Conservation (phyloP, 148 eudicot genomes). For the Oxyria digyna region DNA sequence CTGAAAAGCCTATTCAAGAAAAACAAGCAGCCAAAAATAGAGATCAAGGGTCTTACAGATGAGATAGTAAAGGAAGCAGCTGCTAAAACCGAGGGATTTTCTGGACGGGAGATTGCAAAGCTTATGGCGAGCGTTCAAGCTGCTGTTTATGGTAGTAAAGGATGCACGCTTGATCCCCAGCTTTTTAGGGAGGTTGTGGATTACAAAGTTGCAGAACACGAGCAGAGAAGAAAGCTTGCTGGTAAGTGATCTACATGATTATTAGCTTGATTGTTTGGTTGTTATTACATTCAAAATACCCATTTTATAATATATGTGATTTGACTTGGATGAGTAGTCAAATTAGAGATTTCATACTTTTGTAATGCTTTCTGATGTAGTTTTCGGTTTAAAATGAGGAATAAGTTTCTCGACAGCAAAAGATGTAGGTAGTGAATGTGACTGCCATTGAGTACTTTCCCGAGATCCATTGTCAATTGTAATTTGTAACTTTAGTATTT, state of each 20-base stretch:
- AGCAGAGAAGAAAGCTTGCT: slow-evolving; percentile 73
- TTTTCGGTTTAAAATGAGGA: not conserved
- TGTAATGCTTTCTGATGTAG: too few relatives aligned
- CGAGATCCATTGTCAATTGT: too few relatives aligned
- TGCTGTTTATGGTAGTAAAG: slow-evolving; percentile 87
- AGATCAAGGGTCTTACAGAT: slow-evolving; percentile 67
- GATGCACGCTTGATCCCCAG: slow-evolving; percentile 65
- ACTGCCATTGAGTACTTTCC: too few relatives aligned
- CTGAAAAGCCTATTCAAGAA: slow-evolving; percentile 42
- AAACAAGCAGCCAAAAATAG: slow-evolving; percentile 66
- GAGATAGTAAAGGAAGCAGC: slow-evolving; percentile 83
- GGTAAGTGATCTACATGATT: slow-evolving; percentile 13
- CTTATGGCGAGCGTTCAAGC: slow-evolving; percentile 98
- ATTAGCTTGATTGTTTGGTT: not conserved
- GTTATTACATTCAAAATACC: not conserved
- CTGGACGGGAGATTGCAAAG: slow-evolving; percentile 97
- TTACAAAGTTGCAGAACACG: slow-evolving; percentile 96
- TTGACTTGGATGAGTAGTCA: not conserved
- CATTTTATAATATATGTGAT: not conserved
- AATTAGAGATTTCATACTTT: not conserved
- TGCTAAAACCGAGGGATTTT: slow-evolving; percentile 75
- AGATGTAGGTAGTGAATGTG: not conserved
- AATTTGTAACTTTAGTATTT: too few relatives aligned
- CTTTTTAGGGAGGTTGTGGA: slow-evolving; percentile 90
- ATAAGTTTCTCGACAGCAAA: not conserved